Base-by-base conservation (phyloP, 202 grass and related monocot genomes). In the Setaria viridis region DNA sequence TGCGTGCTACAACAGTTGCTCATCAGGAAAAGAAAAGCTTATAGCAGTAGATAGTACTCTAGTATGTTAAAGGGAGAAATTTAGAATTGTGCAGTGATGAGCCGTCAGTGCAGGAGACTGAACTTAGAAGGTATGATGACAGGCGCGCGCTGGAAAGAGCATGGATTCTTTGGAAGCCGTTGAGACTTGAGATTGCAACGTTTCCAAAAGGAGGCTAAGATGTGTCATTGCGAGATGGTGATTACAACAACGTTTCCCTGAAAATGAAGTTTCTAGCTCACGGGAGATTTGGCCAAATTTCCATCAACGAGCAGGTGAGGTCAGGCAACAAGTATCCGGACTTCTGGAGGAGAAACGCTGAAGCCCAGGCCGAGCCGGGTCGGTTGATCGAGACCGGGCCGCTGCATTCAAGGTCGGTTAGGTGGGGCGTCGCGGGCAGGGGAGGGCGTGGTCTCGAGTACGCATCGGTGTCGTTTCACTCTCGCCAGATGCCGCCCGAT, bases 51-150 rank as follows among this genome's bases (percentile, higher is more conserved):
- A 17, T 32, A 42, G 54, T 70, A 21, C 65, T 70, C 32, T 13
- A 25, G 25, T 25, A 1, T 47, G 15, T 46, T 4, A 25, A 74
- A 81, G 1, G 41, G 64, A 14, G 68, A 35, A 13, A 62, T 19
- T 37, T 20, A 74, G 42, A 34, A 11, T 5, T 80, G 39, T 73
- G 54, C 33, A 55, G 56, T 46, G 25, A 48, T 82, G 14, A 62
- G 56, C 4, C 7, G 39, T 4, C 33, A 51, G 32, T 34, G 29
- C 30, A 15, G 45, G 72, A 86, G 64, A 67, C 88, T 78, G 67
- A 65, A 32, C 88, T 78, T 90, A 30, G 47, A 90, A 86, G 83
- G 17, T 30, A 89, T 85, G 50, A 2, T 11, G 41, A 2, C 14
- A 42, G 68, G 17, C 42, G 25, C 30, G 11, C 42, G 17, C 30